phyloP scores from a whole-genome alignment of 2,329 filamentous ascomycete species.

The Apiospora hydei region DNA sequence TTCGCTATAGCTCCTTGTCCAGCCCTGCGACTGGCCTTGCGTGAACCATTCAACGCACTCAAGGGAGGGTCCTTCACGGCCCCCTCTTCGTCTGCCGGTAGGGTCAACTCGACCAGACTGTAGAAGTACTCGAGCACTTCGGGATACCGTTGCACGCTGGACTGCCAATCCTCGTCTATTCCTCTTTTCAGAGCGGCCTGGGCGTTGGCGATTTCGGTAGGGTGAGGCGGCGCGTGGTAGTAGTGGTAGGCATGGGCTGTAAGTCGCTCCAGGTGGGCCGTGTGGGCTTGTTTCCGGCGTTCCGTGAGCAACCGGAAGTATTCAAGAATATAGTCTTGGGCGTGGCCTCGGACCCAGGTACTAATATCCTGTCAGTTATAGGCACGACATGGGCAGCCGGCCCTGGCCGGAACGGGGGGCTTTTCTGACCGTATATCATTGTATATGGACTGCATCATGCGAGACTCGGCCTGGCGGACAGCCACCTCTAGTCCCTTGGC shows the following conservation, averaged over 20 bases:
- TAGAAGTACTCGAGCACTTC: conserved; percentile 86
- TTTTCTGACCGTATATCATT: conserved; percentile 66
- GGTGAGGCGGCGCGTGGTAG: conserved; percentile 65
- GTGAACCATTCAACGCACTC: conserved; percentile 57
- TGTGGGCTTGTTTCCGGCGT: conserved; percentile 65
- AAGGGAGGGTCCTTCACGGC: conserved; percentile 67
- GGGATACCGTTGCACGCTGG: conserved; percentile 77
- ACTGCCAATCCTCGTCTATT: conserved; percentile 81
- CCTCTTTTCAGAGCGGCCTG: conserved; percentile 73
- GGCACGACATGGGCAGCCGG: background rate
- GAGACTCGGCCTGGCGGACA: conserved; percentile 67
- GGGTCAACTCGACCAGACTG: conserved; percentile 69
- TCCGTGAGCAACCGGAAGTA: conserved; percentile 69
- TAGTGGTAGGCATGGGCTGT: conserved; percentile 63
- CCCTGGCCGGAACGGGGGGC: conserved; percentile 22
- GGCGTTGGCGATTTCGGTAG: conserved; percentile 68
- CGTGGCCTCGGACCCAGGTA: conserved; percentile 69
- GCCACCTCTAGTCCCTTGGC: conserved; percentile 69
- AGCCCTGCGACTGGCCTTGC: conserved; percentile 54
- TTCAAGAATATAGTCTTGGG: conserved; percentile 72
- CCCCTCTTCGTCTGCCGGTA: conserved; percentile 69
- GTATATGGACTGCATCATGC: conserved; percentile 69
- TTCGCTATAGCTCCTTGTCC: conserved; percentile 38
- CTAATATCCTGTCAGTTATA: conserved; percentile 46
- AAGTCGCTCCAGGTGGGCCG: conserved; percentile 62